These are phyloP conservation scores for Populus pruinosa DNA, from an alignment of 345 rosid genomes.

Conservation along the genomic window DNA sequence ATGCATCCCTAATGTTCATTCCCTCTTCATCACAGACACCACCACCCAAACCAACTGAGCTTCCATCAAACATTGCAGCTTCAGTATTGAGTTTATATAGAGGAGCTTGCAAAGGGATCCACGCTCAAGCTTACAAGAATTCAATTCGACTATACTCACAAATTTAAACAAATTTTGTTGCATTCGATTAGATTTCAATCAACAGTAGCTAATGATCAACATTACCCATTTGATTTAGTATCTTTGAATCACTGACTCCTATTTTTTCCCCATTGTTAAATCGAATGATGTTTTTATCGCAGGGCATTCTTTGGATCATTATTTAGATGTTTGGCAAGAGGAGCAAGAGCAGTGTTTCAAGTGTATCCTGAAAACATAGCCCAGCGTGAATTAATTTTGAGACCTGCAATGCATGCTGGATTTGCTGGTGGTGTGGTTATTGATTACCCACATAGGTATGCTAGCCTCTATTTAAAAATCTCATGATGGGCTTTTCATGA, in stretches of 20 bases:
- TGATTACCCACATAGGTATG: conserved; percentile 90
- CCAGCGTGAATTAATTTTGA: conserved; percentile 78
- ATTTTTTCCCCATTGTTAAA: neutral
- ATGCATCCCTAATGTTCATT: too few relatives aligned
- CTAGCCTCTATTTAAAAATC: neutral
- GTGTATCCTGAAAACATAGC: conserved; percentile 79
- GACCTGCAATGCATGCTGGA: conserved; percentile 82
- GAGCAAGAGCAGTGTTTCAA: conserved; percentile 91
- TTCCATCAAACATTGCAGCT: too few relatives aligned
- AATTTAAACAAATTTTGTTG: neutral
- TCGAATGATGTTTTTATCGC: neutral
- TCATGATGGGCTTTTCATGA: neutral
- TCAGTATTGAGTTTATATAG: too few relatives aligned
- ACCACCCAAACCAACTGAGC: too few relatives aligned
- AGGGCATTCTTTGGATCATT: conserved; percentile 92
- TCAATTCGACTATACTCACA: neutral
- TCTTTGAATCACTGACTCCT: neutral
- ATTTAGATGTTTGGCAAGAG: conserved; percentile 76
- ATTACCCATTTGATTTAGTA: neutral
- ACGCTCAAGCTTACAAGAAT: too few relatives aligned
- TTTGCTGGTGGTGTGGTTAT: conserved; percentile 92
- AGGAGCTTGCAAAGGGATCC: too few relatives aligned
- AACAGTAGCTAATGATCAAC: neutral
- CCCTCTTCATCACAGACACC: too few relatives aligned
- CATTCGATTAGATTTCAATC: neutral